phyloP scores from a whole-genome alignment of 179 eudicot genomes.

The Camellia oleifera region DNA sequence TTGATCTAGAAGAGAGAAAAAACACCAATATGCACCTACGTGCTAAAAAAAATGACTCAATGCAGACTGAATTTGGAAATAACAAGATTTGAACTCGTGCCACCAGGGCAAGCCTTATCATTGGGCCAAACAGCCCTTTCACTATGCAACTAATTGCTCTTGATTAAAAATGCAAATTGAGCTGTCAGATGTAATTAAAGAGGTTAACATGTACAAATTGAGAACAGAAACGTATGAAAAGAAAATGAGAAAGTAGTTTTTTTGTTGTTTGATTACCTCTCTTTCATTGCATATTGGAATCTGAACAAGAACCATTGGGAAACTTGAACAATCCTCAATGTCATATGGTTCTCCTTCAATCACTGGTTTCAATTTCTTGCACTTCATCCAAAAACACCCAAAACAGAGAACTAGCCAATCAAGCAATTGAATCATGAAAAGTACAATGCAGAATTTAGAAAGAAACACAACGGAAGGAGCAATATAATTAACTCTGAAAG shows the following conservation, averaged over 20 bases:
- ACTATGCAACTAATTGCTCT: no score
- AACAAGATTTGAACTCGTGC: no score
- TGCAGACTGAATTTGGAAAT: no score
- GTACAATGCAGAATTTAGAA: slow-evolving; percentile 48
- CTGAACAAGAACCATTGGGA: slow-evolving; percentile 76
- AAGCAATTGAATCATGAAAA: slow-evolving; percentile 61
- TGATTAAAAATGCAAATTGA: background rate
- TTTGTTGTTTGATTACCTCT: slow-evolving; percentile 43
- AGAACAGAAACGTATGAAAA: background rate
- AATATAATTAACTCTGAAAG: slow-evolving; percentile 51
- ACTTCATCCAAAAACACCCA: slow-evolving; percentile 64
- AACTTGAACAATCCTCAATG: slow-evolving; percentile 41
- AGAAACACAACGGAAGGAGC: slow-evolving; percentile 47
- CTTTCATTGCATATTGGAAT: slow-evolving; percentile 23
- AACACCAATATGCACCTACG: no score
- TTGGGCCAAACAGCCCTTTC: no score
- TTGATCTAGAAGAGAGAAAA: no score
- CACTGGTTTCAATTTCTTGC: slow-evolving; percentile 47
- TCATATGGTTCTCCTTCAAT: slow-evolving; percentile 31
- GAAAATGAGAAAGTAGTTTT: background rate
- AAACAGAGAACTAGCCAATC: slow-evolving; percentile 56
- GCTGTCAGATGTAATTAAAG: no score
- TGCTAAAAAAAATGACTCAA: no score
- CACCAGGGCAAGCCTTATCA: no score
- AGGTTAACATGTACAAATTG: no score